phyloP scores from a whole-genome alignment of 2,329 filamentous ascomycete species.

The Diaporthe sp. region DNA sequence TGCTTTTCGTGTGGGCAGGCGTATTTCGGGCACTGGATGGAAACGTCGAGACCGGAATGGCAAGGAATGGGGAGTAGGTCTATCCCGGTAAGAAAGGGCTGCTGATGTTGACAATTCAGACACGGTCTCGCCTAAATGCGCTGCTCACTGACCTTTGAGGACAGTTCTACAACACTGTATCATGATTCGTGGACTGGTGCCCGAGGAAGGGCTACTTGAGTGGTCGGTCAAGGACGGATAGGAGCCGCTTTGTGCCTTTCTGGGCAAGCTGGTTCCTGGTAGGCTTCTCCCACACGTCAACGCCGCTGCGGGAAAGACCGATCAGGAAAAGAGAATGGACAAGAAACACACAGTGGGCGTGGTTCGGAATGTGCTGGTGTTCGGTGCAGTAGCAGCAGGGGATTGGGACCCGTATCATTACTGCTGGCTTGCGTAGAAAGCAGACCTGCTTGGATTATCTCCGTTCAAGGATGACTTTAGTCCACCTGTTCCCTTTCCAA shows the following conservation, averaged over 20 bases:
- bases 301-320: no score
- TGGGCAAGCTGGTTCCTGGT: neutral
- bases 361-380: neutral
- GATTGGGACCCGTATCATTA: neutral
- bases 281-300: no score
- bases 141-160: neutral
- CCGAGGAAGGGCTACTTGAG: constrained; percentile 43
- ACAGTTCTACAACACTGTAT: constrained; percentile 42
- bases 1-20: neutral
- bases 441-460: neutral
- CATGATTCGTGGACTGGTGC: constrained; percentile 44
- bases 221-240: constrained; percentile 49
- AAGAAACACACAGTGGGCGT: no score
- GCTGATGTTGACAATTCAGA: neutral
- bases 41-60: neutral
- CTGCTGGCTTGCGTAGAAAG: neutral
- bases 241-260: constrained; percentile 45
- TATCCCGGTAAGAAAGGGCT: neutral
- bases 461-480: neutral
- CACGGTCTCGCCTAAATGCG: neutral
- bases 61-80: neutral
- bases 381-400: neutral
- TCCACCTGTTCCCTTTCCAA: neutral
- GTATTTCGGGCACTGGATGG: neutral
- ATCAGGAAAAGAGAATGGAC: no score